Evolutionary conservation across 2,329 filamentous ascomycete species (phyloP).

Genomic region (Xylaria sp.): DNA sequence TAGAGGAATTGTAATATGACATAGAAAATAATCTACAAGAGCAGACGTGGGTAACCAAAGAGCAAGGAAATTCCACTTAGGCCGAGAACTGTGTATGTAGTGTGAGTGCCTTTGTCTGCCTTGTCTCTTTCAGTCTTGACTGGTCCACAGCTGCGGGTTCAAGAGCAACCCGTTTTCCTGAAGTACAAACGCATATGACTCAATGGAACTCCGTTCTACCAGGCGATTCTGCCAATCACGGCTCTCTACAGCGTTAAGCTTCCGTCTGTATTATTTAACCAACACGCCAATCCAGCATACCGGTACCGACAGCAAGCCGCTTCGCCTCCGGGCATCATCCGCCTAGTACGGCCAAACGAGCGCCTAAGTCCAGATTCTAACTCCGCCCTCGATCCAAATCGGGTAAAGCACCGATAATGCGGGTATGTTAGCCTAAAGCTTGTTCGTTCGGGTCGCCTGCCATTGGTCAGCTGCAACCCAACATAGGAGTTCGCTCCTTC

Average conservation of each 20-base stretch:
- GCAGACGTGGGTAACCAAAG: neutral
- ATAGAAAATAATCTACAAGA: neutral
- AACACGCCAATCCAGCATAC: neutral
- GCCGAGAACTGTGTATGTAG: no score
- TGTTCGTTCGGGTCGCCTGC: conserved; percentile 2
- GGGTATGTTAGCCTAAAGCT: conserved; percentile 9
- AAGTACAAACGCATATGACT: no score
- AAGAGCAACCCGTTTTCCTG: no score
- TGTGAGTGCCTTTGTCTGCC: no score
- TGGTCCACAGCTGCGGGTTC: no score
- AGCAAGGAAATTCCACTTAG: no score
- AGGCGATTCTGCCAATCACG: no score
- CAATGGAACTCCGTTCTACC: no score
- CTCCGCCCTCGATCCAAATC: conserved; percentile 19
- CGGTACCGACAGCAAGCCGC: conserved; percentile 13
- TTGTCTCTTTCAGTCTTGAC: no score
- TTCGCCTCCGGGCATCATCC: conserved; percentile 33
- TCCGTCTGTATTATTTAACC: no score
- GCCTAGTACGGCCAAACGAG: neutral
- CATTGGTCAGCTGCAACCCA: conserved; percentile 26
- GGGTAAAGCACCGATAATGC: conserved; percentile 1
- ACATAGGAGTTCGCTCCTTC: conserved; percentile 27
- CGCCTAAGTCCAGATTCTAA: conserved; percentile 25
- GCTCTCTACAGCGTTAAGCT: no score
- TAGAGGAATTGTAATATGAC: no score